Conservation (phyloP, 495 filamentous ascomycete genomes). For the Penicillium herquei region DNA sequence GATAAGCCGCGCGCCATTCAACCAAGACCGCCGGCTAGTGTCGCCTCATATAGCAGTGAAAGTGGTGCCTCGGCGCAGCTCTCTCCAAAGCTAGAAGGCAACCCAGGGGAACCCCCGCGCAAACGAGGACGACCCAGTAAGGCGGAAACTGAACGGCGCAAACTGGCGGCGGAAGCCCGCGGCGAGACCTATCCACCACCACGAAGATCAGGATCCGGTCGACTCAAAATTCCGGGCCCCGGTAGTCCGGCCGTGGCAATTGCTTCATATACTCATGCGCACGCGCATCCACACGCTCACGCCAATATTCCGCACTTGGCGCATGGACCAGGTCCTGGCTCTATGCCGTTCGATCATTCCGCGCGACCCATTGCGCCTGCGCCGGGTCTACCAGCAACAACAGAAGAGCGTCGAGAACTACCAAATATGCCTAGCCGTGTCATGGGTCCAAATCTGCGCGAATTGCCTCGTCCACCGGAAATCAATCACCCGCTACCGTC, state of each 20-base stretch:
- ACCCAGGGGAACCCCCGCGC: constrained; percentile 41
- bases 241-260: constrained; percentile 28
- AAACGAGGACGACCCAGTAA: constrained; percentile 63
- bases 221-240: constrained; percentile 33
- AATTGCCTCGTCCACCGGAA: constrained; percentile 31
- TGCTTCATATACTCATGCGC: background rate
- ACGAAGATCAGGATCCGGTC: constrained; percentile 27
- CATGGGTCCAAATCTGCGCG: constrained; percentile 28
- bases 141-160: constrained; percentile 52
- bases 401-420: constrained; percentile 17
- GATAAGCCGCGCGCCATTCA: constrained; percentile 45
- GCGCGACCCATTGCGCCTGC: constrained; percentile 8
- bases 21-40: constrained; percentile 38
- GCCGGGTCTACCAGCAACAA: background rate
- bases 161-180: constrained; percentile 49
- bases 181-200: constrained; percentile 51
- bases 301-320: constrained; percentile 1
- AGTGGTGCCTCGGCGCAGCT: constrained; percentile 38
- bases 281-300: background rate
- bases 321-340: constrained; percentile 1
- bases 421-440: constrained; percentile 18
- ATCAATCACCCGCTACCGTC: constrained; percentile 35
- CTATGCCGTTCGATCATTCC: constrained; percentile 13
- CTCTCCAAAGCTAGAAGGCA: constrained; percentile 32
- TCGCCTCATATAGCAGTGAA: constrained; percentile 39